phyloP scores from a whole-genome alignment of 2,329 filamentous ascomycete species.

The Rhinocladiella mackenziei region DNA sequence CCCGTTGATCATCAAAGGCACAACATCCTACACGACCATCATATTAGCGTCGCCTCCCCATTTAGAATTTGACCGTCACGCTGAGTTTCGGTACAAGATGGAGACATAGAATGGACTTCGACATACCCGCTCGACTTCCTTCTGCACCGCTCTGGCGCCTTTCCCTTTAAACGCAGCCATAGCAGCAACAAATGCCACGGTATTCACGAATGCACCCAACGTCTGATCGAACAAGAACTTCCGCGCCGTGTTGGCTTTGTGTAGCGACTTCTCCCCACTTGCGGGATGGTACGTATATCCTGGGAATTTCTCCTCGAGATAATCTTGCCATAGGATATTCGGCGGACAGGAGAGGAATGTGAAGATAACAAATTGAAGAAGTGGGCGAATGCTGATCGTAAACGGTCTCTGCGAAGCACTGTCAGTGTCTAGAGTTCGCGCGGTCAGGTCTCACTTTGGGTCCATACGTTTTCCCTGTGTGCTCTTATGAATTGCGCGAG shows the following conservation, averaged over 20 bases:
- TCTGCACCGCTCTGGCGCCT: slow-evolving; percentile 33
- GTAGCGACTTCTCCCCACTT: slow-evolving; percentile 31
- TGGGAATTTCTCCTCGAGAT: slow-evolving; percentile 70
- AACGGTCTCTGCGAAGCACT: slow-evolving; percentile 40
- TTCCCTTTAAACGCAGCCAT: slow-evolving; percentile 49
- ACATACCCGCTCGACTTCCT: slow-evolving; percentile 34
- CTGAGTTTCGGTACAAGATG: too few relatives aligned
- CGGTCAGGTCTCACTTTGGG: not conserved
- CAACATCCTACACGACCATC: slow-evolving; percentile 33
- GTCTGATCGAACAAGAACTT: slow-evolving; percentile 60
- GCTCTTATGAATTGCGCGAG: slow-evolving; percentile 67
- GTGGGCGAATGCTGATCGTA: slow-evolving; percentile 60
- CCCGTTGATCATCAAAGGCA: slow-evolving; percentile 37
- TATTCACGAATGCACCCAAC: slow-evolving; percentile 55
- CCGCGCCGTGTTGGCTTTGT: slow-evolving; percentile 49
- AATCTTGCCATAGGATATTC: slow-evolving; percentile 83
- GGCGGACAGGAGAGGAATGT: slow-evolving; percentile 69
- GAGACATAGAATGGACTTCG: not conserved
- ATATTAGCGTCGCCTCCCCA: not conserved
- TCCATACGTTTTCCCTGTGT: slow-evolving; percentile 40
- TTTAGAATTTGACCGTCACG: too few relatives aligned
- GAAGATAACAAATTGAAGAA: slow-evolving; percentile 75
- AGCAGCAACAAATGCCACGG: slow-evolving; percentile 52
- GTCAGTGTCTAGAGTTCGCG: not conserved
- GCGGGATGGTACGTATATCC: slow-evolving; percentile 37